Evolutionary conservation across 129 eudicot genomes (phyloP).

Genomic region (Pseudognaphalium luteoalbum): DNA sequence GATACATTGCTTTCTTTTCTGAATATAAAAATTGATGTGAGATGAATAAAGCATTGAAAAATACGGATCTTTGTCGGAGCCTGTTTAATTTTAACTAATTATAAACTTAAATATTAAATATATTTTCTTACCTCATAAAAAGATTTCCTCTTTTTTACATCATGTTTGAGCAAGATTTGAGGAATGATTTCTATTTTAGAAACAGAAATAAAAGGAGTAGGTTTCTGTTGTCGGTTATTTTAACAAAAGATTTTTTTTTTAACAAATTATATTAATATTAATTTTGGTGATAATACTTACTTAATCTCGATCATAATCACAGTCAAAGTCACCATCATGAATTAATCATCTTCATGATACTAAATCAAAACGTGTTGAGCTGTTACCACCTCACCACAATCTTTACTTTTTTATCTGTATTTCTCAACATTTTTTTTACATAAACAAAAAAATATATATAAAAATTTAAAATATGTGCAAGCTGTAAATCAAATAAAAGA

Average conservation of each 20-base stretch:
- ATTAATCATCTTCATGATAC: constrained; percentile 5
- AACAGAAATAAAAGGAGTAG: constrained; percentile 20
- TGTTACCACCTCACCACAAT: constrained; percentile 32
- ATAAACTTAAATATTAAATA: neutral
- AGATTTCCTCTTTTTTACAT: constrained; percentile 15
- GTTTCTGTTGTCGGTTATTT: neutral
- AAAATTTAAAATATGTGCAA: constrained; percentile 25
- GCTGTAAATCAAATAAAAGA: constrained; percentile 47
- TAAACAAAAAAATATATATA: neutral
- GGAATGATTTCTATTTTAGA: constrained; percentile 24
- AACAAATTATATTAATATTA: neutral
- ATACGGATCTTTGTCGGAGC: neutral
- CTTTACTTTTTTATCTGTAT: neutral
- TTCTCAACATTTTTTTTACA: neutral
- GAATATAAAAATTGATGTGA: neutral
- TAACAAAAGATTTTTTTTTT: constrained; percentile 7
- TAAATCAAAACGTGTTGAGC: constrained; percentile 43
- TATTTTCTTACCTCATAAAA: neutral
- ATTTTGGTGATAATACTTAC: too few relatives aligned
- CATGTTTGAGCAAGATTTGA: constrained; percentile 21
- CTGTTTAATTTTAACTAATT: neutral
- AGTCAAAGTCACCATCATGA: constrained; percentile 30
- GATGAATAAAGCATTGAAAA: neutral
- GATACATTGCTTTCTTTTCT: neutral
- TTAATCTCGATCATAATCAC: neutral